Base-by-base conservation (phyloP, 352 stramenopile species). In the Pythium diclinum region DNA sequence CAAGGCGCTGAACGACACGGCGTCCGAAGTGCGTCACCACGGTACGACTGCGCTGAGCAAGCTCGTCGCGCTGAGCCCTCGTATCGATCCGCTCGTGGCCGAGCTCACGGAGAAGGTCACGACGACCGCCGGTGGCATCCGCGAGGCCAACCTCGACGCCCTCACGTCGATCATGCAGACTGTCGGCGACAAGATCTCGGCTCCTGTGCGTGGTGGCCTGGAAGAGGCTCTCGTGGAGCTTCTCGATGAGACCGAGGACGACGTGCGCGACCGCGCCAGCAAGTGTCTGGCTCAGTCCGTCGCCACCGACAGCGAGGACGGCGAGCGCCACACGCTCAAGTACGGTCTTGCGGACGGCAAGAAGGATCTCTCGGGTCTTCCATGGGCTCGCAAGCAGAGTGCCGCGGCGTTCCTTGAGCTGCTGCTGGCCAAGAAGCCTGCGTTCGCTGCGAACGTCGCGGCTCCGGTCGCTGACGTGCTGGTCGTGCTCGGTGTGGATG, bases 1-100 rank as follows among this genome's bases (percentile, higher is more conserved):
- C 48, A 99, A 99, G 81, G 95, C 97, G 38, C 76, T 99, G n/a
- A 98, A 97, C 67, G 97, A 99, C 80, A 87, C 89, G n/a, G 94
- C 84, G 11, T 89, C 91, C 33, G 88, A 97, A 57, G 97, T 99
- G 17, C 87, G 96, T 40, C 67, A 84, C 17, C 87, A 92, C 69
- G 96, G 95, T 40, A 96, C 95, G 1, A 88, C 84, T 30, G 96
- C 95, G 40, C 83, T 99, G 30, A 92, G 84, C 28, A 85, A 98
- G 28, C 81, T 99, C 9, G 97, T 99, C 69, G 88, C 87, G 54
- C 70, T 99, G 10, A 97, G 94, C 42, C 96, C 93, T 56, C 88
- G 96, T 46, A 92, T 99, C 33, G 97, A 99, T 62, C 94, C 96
- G 46, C 78, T 99, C 4, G 87, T 99, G 44, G 95, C 96, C 56